Evolutionary conservation across 257 asterid genomes (phyloP).

Genomic region (Salvia rosmarinus): DNA sequence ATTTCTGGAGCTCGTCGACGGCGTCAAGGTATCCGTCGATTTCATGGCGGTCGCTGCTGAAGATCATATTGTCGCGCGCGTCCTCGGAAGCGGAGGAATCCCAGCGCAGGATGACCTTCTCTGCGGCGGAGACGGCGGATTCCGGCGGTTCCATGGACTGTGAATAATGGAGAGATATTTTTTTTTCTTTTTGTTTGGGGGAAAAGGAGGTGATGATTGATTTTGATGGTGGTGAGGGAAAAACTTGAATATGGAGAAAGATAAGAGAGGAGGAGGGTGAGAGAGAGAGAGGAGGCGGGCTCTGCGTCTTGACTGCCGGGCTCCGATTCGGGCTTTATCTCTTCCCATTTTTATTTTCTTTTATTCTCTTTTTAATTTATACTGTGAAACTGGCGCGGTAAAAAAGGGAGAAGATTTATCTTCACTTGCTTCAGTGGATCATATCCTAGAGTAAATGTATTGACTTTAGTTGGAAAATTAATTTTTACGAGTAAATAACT

Average conservation of each 20-base stretch:
- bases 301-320: constrained; percentile 17
- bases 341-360: neutral
- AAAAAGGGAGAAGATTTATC: too few species aligned
- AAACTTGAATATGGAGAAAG: constrained; percentile 30
- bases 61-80: constrained; percentile 74
- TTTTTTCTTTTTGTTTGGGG: neutral
- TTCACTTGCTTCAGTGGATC: too few species aligned
- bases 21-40: constrained; percentile 78
- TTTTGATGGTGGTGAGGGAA: constrained; percentile 31
- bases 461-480: too few species aligned
- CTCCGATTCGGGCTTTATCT: constrained; percentile 28
- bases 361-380: neutral
- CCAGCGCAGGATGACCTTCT: constrained; percentile 74
- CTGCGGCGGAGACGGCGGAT: constrained; percentile 59
- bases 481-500: too few species aligned
- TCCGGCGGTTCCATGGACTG: constrained; percentile 69
- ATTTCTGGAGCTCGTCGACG: constrained; percentile 77
- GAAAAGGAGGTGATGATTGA: constrained; percentile 33
- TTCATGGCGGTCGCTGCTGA: constrained; percentile 72
- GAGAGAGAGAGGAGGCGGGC: constrained; percentile 19
- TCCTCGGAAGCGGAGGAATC: constrained; percentile 81
- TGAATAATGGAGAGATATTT: constrained; percentile 24
- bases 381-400: constrained; percentile 23
- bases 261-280: neutral
- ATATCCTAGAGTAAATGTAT: too few species aligned